Percentiles rank a stretch among this genome's conserved stretches.
phyloP scores from a whole-genome alignment of 2,329 filamentous ascomycete genomes.

The Ceratocystis alfenasii region DNA sequence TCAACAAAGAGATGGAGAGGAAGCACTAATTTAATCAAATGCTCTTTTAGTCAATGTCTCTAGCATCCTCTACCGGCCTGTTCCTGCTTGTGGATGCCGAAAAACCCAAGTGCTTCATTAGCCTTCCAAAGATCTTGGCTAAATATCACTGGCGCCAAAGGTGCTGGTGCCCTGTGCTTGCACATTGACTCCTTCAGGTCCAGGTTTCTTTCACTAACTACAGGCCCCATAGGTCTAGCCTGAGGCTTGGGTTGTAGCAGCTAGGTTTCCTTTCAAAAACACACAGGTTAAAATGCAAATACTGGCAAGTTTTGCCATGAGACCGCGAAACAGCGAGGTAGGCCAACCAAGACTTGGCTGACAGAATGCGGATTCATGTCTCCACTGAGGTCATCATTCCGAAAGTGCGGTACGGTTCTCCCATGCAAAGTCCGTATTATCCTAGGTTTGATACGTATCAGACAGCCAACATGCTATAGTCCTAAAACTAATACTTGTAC shows the following conservation, averaged over 20 bases:
- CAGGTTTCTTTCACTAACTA: neutral
- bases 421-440: conserved; percentile 6
- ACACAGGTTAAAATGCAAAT: neutral
- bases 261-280: neutral
- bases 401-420: neutral
- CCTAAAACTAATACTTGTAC: neutral
- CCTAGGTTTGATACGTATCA: neutral
- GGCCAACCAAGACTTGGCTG: neutral
- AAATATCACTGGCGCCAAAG: neutral
- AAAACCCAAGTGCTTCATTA: neutral
- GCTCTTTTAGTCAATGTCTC: neutral
- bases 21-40: too few species aligned
- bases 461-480: neutral
- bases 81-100: conserved; percentile 4
- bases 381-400: conserved; percentile 8
- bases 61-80: neutral
- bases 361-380: neutral
- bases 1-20: too few species aligned
- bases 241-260: too few species aligned
- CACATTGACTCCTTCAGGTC: neutral
- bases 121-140: neutral
- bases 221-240: neutral
- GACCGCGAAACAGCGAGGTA: neutral
- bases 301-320: conserved; percentile 2
- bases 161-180: neutral